Evolutionary conservation across 768 basidiomycete species (phyloP).

Genomic region (Trichaptum fuscoviolaceum): DNA sequence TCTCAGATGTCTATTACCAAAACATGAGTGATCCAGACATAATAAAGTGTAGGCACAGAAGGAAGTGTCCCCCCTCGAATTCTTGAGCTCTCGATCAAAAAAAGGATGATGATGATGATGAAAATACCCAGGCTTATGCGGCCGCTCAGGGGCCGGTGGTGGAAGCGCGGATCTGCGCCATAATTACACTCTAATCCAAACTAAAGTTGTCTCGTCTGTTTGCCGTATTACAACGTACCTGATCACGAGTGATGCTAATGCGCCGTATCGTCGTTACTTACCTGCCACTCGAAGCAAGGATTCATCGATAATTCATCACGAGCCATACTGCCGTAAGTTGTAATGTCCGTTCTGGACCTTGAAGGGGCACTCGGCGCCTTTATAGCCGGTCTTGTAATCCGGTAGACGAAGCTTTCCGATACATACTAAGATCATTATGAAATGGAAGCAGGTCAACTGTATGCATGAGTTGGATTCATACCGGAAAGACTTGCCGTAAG

Average conservation of each 20-base stretch:
- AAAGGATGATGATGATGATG: neutral
- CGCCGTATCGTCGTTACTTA: neutral
- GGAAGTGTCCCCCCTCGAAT: neutral
- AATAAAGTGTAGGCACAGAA: neutral
- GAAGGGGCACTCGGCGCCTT: neutral
- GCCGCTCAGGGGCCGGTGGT: neutral
- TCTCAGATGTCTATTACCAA: neutral
- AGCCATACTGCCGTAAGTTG: neutral
- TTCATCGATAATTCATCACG: neutral
- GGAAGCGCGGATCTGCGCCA: too few relatives aligned
- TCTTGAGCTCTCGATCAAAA: neutral
- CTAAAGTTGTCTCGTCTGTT: neutral
- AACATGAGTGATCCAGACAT: neutral
- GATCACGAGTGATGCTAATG: neutral
- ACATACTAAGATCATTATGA: neutral
- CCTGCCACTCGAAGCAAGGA: neutral
- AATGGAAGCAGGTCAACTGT: neutral
- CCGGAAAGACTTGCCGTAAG: neutral
- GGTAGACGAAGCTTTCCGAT: neutral
- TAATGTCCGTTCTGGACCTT: neutral
- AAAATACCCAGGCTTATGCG: neutral
- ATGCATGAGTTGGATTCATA: neutral
- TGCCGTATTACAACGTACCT: neutral
- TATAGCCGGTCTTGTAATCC: neutral
- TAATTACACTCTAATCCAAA: too few relatives aligned